Evolutionary conservation across 805 yeast genomes (phyloP).

Genomic region (Ogataea glucozyma): DNA sequence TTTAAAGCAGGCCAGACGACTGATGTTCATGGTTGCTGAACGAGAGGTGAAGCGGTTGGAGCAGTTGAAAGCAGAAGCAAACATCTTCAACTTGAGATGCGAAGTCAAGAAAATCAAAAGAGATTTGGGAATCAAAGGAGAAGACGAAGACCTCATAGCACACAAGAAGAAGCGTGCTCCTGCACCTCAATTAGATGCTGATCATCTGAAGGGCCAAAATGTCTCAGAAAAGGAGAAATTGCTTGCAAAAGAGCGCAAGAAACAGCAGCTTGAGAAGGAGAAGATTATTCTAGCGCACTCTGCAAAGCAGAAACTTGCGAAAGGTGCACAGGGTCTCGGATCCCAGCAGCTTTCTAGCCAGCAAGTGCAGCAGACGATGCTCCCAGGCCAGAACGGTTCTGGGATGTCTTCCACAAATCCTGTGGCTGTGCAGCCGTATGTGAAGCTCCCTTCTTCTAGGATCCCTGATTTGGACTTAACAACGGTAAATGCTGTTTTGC

Average conservation of each 20-base stretch:
- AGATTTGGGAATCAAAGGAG: conserved; percentile 72
- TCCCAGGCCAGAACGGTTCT: conserved; percentile 8
- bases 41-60: conserved; percentile 70
- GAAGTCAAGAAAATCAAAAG: conserved; percentile 75
- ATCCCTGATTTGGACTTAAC: conserved; percentile 90
- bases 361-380: conserved; percentile 18
- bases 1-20: conserved; percentile 69
- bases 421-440: conserved; percentile 71
- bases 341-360: conserved; percentile 27
- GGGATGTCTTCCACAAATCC: conserved; percentile 22
- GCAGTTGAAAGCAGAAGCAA: conserved; percentile 58
- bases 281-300: conserved; percentile 26
- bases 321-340: conserved; percentile 23
- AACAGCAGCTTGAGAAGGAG: conserved; percentile 23
- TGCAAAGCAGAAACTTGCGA: conserved; percentile 22
- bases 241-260: conserved; percentile 23
- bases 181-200: conserved; percentile 24
- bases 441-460: conserved; percentile 83
- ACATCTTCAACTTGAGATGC: conserved; percentile 71
- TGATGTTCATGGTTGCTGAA: conserved; percentile 68
- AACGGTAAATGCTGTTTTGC: conserved; percentile 72
- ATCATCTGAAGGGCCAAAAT: conserved; percentile 18
- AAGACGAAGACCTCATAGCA: conserved; percentile 78
- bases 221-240: conserved; percentile 20
- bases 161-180: conserved; percentile 66